Evolutionary conservation across 139 green algal species (phyloP), one percentile per base, ranked within the genome.

Genomic region (Auxenochlorella protothecoides): DNA sequence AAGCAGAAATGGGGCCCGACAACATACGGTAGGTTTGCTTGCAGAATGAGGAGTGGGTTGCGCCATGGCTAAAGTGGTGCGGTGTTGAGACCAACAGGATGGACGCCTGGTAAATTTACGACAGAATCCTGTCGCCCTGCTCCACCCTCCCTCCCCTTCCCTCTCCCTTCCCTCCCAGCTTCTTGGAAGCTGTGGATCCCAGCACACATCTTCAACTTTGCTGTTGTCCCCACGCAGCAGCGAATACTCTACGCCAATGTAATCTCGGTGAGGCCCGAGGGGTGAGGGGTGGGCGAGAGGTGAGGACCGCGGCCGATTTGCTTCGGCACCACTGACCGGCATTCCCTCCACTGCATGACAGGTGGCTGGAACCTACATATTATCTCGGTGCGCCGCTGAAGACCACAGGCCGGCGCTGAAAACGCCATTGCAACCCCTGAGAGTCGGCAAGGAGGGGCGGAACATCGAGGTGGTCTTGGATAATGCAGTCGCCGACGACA

Each of bases 161-260:
- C 72, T 4, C n/a, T 63, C 9, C 78, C 78, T 16, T 85, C 81
- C 6, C n/a, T 85, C 27, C 3, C 76, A n/a, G 76, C 81, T 4
- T 75, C 75, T n/a, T 86, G 64, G 56, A 78, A 75, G 55, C 72
- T 86, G 52, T 86, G 81, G 81, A 72, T 78, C 16, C 65, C 72
- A 54, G 80, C 80, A 3, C 80, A 85, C 68, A 55, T 85, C 54
- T 66, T 87, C 67, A 87, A 87, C 69, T 87, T 87, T 68, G 65
- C 70, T 0, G 73, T 84, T 53, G 68, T 87, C 10, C 80, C 80
- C 0, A 70, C 68, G 2, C 3, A 68, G 44, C 76, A 85, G 61
- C 73, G 82, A 11, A 79, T 87, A 13, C 72, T 87, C 53, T 87
- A 86, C 57, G 73, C 78, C 55, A 87, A 87, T 55, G 56, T 85